Evolutionary conservation across 345 rosid species (phyloP).

Genomic region (Schrenkiella parvula): DNA sequence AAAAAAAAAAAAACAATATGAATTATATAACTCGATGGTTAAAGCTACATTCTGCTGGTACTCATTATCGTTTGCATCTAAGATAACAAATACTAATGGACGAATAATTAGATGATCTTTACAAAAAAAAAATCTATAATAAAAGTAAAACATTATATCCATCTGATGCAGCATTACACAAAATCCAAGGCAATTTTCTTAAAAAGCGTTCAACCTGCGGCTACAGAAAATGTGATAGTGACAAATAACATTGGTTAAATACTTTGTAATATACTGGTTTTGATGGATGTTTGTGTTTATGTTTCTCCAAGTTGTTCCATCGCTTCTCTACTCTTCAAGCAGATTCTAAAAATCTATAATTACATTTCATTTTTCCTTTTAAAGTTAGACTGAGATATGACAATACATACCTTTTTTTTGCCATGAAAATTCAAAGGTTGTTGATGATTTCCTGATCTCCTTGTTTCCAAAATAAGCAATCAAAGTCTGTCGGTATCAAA

Average conservation of each 20-base stretch:
- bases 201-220: neutral
- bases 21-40: neutral
- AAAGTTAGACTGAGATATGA: neutral
- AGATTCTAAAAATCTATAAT: neutral
- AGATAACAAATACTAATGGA: neutral
- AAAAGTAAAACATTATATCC: neutral
- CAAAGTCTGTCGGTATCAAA: neutral
- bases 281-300: neutral
- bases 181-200: neutral
- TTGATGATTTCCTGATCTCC: neutral
- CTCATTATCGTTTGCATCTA: neutral
- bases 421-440: neutral
- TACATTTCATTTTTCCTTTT: neutral
- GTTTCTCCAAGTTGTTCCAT: neutral
- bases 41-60: neutral
- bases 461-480: neutral
- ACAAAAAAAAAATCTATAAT: too few species aligned
- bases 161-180: neutral
- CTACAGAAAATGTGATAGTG: neutral
- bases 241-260: neutral
- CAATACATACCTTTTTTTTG: neutral
- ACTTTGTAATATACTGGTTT: neutral
- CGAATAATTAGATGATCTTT: neutral
- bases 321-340: neutral
- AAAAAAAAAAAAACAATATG: too few species aligned